Evolutionary conservation across 1,284 basidiomycete species (phyloP).

Genomic region (Rhodotorula glutinis): DNA sequence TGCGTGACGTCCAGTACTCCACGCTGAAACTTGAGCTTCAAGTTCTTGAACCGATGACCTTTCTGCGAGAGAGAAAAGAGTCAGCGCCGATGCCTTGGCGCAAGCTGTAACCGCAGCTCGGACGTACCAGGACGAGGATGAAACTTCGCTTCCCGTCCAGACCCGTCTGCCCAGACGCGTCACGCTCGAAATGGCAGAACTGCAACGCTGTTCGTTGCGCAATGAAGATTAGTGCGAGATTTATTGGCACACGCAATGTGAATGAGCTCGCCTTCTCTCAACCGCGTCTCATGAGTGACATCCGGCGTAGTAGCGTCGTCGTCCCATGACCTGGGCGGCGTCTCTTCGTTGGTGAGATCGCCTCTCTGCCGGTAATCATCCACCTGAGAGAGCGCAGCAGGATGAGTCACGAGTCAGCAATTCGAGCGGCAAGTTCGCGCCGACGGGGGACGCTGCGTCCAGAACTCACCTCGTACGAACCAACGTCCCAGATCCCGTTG

Average conservation of each 20-base stretch:
- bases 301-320: background rate
- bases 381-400: background rate
- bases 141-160: background rate
- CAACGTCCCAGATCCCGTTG: slow-evolving; percentile 20
- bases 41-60: background rate
- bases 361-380: background rate
- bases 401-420: no score
- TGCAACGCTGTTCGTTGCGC: background rate
- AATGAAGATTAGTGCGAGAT: background rate
- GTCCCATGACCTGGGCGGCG: background rate
- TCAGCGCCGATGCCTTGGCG: background rate
- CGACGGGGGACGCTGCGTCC: no score
- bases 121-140: background rate
- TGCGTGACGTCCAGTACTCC: background rate
- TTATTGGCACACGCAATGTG: background rate
- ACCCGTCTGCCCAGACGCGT: background rate
- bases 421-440: no score
- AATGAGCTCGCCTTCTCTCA: background rate
- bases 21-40: background rate
- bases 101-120: accelerated
- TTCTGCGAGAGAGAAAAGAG: background rate
- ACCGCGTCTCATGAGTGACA: background rate
- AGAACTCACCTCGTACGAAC: slow-evolving; percentile 21
- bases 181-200: background rate
- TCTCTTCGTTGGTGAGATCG: slow-evolving; percentile 1